Evolutionary conservation across 2,329 filamentous ascomycete genomes (phyloP).

Genomic region (Phialemoniopsis sp.): DNA sequence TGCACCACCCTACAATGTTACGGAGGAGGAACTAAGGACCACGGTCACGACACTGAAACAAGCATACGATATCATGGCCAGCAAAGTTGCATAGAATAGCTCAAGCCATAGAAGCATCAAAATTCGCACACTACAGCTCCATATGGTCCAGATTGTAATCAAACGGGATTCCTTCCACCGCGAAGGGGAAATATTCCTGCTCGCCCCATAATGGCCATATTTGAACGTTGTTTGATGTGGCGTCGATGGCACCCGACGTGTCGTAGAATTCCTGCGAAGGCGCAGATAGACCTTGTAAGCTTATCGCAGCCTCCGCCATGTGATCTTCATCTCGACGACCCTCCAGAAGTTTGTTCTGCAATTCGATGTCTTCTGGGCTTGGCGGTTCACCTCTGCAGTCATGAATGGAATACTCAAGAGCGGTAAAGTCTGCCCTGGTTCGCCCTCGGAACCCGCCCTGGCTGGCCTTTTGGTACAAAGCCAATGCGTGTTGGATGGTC

Average conservation of each 20-base stretch:
- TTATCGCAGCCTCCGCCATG: no score
- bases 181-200: conserved; percentile 5
- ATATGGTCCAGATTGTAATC: conserved; percentile 7
- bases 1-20: background rate
- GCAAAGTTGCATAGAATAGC: no score
- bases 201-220: conserved; percentile 6
- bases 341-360: no score
- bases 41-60: background rate
- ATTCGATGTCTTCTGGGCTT: no score
- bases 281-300: no score
- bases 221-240: no score
- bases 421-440: conserved; percentile 7
- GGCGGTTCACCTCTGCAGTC: conserved; percentile 2
- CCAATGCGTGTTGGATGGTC: conserved; percentile 5
- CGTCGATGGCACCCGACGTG: no score
- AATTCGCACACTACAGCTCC: no score
- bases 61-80: no score
- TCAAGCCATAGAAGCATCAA: no score
- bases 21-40: background rate
- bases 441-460: conserved; percentile 2
- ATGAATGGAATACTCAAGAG: conserved; percentile 9
- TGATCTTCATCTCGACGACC: no score
- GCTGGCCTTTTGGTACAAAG: conserved; percentile 3
- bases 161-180: conserved; percentile 3
- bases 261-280: no score